Conservation (phyloP, 306 rosid genomes). For the Cucurbita argyrosperma region DNA sequence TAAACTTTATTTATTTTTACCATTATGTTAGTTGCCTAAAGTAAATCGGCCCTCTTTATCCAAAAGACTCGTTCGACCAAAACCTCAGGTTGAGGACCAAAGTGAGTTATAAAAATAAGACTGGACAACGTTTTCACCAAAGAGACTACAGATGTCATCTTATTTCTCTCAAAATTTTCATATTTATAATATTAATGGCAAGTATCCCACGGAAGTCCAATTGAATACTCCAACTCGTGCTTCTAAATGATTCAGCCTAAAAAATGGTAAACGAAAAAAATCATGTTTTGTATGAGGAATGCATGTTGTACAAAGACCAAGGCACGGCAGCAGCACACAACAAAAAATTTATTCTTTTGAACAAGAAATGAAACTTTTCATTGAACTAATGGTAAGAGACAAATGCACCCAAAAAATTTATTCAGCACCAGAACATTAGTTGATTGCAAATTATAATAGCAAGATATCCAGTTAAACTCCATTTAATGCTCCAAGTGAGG, state of each 20-base stretch:
- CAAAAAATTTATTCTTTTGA: background rate
- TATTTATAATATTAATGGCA: background rate
- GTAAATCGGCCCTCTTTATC: background rate
- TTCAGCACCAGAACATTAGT: background rate
- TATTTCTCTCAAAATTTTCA: background rate
- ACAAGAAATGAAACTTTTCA: background rate
- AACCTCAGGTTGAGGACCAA: background rate
- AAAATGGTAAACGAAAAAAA: background rate
- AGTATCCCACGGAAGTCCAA: background rate
- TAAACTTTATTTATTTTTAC: background rate
- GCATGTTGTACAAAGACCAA: background rate
- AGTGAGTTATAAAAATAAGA: background rate
- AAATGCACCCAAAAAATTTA: background rate
- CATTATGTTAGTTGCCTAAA: background rate
- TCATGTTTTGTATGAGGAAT: background rate
- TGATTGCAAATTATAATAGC: background rate
- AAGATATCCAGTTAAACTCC: background rate
- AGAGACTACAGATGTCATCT: background rate
- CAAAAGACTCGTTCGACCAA: background rate
- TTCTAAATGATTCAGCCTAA: background rate
- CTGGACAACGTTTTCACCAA: background rate
- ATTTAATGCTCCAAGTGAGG: background rate
- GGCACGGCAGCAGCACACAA: background rate
- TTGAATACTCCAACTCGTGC: background rate
- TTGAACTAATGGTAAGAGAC: background rate